Evolutionary conservation across 768 basidiomycete species (phyloP), one percentile per base, ranked within the genome.

Genomic region (Tephrocybe rancida): DNA sequence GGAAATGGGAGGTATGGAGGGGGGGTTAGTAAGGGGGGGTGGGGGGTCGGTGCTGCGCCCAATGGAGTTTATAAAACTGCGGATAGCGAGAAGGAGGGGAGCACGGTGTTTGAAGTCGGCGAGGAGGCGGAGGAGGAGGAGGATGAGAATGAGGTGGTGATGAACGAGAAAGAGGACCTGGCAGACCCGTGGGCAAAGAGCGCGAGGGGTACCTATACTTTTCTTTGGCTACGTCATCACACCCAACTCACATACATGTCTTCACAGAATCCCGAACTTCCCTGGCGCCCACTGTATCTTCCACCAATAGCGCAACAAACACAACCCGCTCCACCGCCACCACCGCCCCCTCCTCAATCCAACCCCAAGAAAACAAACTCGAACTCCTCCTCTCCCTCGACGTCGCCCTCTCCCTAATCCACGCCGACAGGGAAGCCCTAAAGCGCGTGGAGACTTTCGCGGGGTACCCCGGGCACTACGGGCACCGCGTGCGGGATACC

Each of bases 351-450:
- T 45, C 57, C 4, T 39, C 38, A 26, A 16, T 47, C 10, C 32
- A 52, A 6, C 35, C 44, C 27, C 35, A 29, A 3, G 48, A 50
- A 16, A 61, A 61, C 61, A 81, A 84, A 37, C 79, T 99, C 3
- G 95, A 98, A 61, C 79, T 97, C 5, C 73, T 98, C 3, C 85
- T 99, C 14, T 98, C 95, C 4, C 83, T 99, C 11, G 95, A 98
- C 64, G 82, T 87, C 13, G 92, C 94, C 0, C 78, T 99, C 0
- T 88, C 95, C 63, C 81, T 99, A 32, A 95, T 99, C 51, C 95
- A 98, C 57, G 88, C 92, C 0, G 88, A 93, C 63, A 88, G 95
- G 47, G 95, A 97, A 56, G 83, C 89, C 0, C 79, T 95, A 37
- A 98, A 98, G 69, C 85, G 97, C 11, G 86, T 92, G 2, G 94